Evolutionary conservation across 208 protist genomes (phyloP).

Genomic region (Entamoeba histolytica): DNA sequence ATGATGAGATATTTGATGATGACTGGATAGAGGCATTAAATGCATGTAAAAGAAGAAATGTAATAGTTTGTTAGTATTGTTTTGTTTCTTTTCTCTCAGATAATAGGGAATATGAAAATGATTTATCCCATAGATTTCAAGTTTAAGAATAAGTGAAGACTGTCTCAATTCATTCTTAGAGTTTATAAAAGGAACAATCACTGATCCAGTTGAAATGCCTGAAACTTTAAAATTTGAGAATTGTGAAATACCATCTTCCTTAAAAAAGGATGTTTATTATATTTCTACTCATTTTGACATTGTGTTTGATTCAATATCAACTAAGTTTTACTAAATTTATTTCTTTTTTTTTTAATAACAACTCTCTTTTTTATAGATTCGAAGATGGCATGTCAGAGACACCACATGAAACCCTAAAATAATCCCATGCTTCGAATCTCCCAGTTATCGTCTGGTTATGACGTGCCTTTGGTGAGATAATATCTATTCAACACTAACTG

Average conservation of each 20-base stretch:
- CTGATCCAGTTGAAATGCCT: background rate
- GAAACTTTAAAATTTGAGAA: background rate
- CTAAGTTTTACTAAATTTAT: background rate
- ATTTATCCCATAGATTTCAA: background rate
- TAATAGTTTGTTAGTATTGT: background rate
- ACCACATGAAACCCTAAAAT: too few relatives aligned
- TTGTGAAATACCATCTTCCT: background rate
- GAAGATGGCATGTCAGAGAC: too few relatives aligned
- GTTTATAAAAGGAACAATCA: background rate
- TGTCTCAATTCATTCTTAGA: background rate
- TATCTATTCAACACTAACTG: too few relatives aligned
- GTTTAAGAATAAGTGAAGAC: background rate
- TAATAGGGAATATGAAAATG: too few relatives aligned
- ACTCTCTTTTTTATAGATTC: too few relatives aligned
- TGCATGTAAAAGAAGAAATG: background rate
- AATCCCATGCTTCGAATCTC: too few relatives aligned
- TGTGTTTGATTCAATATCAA: background rate
- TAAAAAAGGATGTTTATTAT: background rate
- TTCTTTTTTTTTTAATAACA: too few relatives aligned
- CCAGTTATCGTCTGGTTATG: too few relatives aligned
- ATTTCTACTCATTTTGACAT: background rate
- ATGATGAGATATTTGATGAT: background rate
- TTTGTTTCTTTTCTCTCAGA: background rate
- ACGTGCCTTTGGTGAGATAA: too few relatives aligned
- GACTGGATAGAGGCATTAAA: background rate